A percentile compares a stretch with the other conserved stretches of the same genome.
phyloP scores from a whole-genome alignment of 2,329 filamentous ascomycete species.

The Colletotrichum agaves region DNA sequence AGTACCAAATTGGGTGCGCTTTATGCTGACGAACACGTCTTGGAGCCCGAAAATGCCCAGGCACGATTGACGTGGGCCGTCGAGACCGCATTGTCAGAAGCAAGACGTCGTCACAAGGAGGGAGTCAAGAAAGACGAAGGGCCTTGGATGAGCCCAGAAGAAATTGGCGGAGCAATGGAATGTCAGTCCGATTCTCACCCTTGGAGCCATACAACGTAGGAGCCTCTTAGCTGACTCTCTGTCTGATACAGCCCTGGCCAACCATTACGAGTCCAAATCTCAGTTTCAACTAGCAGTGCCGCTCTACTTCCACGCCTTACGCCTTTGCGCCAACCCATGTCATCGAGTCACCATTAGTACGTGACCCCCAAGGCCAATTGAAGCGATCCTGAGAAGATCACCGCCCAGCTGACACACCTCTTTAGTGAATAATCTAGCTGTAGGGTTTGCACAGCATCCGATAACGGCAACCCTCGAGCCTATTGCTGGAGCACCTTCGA shows the following conservation, averaged over 20 bases:
- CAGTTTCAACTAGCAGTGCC: constrained; percentile 86
- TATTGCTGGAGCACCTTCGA: constrained; percentile 29
- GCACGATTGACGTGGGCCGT: constrained; percentile 83
- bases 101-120: constrained; percentile 72
- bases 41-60: constrained; percentile 79
- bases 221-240: constrained; percentile 41
- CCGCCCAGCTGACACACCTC: constrained; percentile 21
- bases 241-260: constrained; percentile 69
- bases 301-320: constrained; percentile 85
- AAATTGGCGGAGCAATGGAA: constrained; percentile 80
- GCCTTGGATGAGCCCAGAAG: constrained; percentile 75
- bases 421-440: constrained; percentile 82
- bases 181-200: constrained; percentile 51
- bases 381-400: background rate
- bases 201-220: background rate
- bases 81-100: constrained; percentile 80
- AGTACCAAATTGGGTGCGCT: constrained; percentile 87
- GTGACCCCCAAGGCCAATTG: constrained; percentile 43
- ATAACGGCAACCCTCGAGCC: constrained; percentile 44
- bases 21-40: constrained; percentile 80
- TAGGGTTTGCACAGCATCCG: constrained; percentile 76
- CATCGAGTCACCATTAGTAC: constrained; percentile 83
- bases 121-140: constrained; percentile 77
- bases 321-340: constrained; percentile 73
- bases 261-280: constrained; percentile 78